A percentile compares a stretch with the other conserved stretches of the same genome.
phyloP scores from a whole-genome alignment of 352 stramenopile species.

The Phytophthora multivora region DNA sequence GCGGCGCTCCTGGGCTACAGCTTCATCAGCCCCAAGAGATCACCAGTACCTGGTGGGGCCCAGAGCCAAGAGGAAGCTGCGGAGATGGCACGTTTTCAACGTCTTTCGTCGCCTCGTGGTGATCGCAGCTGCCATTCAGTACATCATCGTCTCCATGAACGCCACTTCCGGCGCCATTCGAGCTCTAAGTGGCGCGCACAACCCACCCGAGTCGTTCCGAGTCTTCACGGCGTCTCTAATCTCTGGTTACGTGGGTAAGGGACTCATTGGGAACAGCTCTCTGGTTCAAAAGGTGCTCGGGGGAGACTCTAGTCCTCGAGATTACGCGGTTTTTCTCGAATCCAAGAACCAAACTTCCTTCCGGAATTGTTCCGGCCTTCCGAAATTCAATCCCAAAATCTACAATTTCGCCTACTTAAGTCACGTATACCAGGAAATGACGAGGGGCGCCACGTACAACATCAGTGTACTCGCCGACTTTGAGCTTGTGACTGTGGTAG shows the following conservation, averaged over 20 bases:
- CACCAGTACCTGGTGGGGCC: conserved; percentile 16
- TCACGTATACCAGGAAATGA: conserved; percentile 25
- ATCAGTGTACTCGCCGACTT: conserved; percentile 34
- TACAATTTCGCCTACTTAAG: conserved; percentile 46
- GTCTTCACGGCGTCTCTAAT: conserved; percentile 29
- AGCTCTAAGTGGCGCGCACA: conserved; percentile 18
- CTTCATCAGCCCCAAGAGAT: neutral
- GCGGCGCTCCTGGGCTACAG: conserved; percentile 1
- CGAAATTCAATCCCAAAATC: conserved; percentile 28
- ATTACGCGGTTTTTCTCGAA: conserved; percentile 26
- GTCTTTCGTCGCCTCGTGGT: conserved; percentile 29
- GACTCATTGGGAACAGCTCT: conserved; percentile 35
- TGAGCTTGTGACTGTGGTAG: conserved; percentile 44
- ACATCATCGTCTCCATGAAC: conserved; percentile 34
- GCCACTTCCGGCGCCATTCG: conserved; percentile 23
- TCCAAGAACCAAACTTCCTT: conserved; percentile 19
- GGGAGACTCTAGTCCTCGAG: conserved; percentile 30
- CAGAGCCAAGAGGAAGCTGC: conserved; percentile 19
- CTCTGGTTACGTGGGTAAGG: conserved; percentile 29
- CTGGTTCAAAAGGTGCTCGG: conserved; percentile 25
- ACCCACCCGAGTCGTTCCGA: conserved; percentile 15
- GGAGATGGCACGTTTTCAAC: conserved; percentile 26
- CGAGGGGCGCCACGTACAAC: conserved; percentile 36
- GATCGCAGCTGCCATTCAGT: conserved; percentile 36
- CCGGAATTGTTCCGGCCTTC: conserved; percentile 12